These are phyloP conservation scores for Podospora bellae-mahoneyi DNA, from an alignment of 495 filamentous ascomycete species.

Conservation along the genomic window DNA sequence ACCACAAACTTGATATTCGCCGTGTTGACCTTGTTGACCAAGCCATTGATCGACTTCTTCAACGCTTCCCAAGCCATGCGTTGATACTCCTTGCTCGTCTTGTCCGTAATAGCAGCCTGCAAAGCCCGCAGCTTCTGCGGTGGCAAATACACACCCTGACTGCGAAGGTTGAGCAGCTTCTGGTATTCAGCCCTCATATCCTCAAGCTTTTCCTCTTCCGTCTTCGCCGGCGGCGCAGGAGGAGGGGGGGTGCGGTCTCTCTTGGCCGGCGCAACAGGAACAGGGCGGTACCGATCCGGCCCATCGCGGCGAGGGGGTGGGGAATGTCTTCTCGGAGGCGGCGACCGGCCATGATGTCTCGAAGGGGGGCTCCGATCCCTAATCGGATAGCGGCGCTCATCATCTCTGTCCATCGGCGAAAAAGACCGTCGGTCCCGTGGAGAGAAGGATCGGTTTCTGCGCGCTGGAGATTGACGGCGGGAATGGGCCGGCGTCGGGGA, in stretches of 20 bases:
- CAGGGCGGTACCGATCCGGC: conserved; percentile 39
- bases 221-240: conserved; percentile 55
- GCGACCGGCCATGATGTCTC: conserved; percentile 23
- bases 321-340: conserved; percentile 26
- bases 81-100: conserved; percentile 93
- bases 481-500: conserved; percentile 1
- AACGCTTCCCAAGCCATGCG: conserved; percentile 98
- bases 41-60: conserved; percentile 97
- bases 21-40: conserved; percentile 98
- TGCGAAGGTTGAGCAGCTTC: conserved; percentile 82
- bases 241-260: conserved; percentile 45
- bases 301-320: conserved; percentile 39
- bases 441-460: conserved; percentile 6
- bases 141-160: conserved; percentile 93
- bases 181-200: conserved; percentile 87
- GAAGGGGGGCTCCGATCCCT: conserved; percentile 15
- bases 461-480: not conserved
- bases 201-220: conserved; percentile 75
- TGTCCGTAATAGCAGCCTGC: conserved; percentile 95
- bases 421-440: conserved; percentile 13
- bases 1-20: conserved; percentile 97
- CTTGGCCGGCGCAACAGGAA: conserved; percentile 22
- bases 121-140: conserved; percentile 86
- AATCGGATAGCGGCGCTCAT: not conserved
- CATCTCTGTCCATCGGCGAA: conserved; percentile 5